Base-by-base conservation (phyloP, 2,329 filamentous ascomycete species). In the Alternaria solani region DNA sequence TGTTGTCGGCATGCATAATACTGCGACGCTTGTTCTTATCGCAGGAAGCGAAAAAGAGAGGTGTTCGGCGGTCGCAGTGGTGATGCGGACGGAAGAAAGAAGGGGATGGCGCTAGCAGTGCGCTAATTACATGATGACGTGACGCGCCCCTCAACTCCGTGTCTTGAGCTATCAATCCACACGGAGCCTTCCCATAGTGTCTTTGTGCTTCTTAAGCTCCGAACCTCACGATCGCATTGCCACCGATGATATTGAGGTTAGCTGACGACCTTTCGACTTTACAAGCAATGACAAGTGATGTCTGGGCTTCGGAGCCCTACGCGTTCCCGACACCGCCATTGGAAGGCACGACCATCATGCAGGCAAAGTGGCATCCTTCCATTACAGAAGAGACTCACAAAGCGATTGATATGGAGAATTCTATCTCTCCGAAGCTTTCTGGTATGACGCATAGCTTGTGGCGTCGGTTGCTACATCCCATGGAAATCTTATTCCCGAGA, bases 1-100 rank as follows among this genome's bases (percentile, higher is more conserved):
- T 0, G 8, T 5, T 11, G 0, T 18, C 7, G 39, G n/a, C 20
- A 0, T 14, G 0, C 12, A 12, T 16, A 9, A 36, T 48, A 8
- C 20, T 4, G 1, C 7, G 12, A 36, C 2, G 4, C 7, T 14
- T 25, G 14, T 25, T 1, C 0, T 5, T 12, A 25, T 5, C 0
- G 30, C 18, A 25, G 14, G 1, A 23, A 48, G 18, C 46, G 12
- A 25, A 25, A 18, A 23, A 1, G 46, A 11, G 4, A 16, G 30
- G 8, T 48, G 46, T 16, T 49, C 4, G 20, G 20, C 36, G 8
- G 14, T 7, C 20, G 30, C 34, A n/a, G 32, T 12, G 18, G n/a
- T 49, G 46, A 11, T 25, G 46, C 46, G 4, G 12, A 12, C 16
- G 1, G 3, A 1, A 5, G 14, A n/a, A 25, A n/a, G 34, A 1